Conservation (phyloP, 2,329 filamentous ascomycete species). For the Pseudogymnoascus sp. region DNA sequence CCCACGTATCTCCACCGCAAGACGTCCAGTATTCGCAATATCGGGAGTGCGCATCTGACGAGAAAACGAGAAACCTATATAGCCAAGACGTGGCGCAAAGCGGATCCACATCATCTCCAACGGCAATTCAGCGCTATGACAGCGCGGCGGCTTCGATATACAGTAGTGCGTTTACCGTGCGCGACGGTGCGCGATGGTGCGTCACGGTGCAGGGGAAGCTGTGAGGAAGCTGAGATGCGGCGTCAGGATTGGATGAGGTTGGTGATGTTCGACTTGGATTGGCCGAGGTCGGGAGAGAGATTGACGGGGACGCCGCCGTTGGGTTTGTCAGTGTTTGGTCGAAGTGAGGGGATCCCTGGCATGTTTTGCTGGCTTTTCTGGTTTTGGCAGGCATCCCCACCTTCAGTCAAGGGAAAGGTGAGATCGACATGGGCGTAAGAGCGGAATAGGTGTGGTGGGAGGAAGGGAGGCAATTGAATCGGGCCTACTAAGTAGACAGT, state of each 20-base stretch:
- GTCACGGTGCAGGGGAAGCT: too few relatives aligned
- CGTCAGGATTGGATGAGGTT: not conserved
- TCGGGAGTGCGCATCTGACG: not conserved
- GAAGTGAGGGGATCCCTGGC: not conserved
- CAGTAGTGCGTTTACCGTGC: not conserved
- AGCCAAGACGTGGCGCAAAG: not conserved
- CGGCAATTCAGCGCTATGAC: not conserved
- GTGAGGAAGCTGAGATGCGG: too few relatives aligned
- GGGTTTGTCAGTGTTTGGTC: not conserved
- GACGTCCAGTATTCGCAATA: not conserved
- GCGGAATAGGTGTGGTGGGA: not conserved
- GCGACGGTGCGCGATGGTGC: too few relatives aligned
- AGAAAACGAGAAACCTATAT: not conserved
- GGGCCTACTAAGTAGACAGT: not conserved
- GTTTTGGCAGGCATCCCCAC: not conserved
- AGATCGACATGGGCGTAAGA: not conserved
- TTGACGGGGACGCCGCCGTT: not conserved
- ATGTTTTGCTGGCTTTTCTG: not conserved
- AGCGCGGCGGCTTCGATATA: not conserved
- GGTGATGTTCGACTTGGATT: not conserved
- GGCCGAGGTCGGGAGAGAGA: not conserved
- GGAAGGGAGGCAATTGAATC: not conserved
- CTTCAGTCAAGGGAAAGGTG: not conserved
- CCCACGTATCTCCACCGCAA: not conserved
- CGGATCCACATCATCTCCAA: not conserved